phyloP scores from a whole-genome alignment of 2,329 filamentous ascomycete species.

The Penicillium italicum region DNA sequence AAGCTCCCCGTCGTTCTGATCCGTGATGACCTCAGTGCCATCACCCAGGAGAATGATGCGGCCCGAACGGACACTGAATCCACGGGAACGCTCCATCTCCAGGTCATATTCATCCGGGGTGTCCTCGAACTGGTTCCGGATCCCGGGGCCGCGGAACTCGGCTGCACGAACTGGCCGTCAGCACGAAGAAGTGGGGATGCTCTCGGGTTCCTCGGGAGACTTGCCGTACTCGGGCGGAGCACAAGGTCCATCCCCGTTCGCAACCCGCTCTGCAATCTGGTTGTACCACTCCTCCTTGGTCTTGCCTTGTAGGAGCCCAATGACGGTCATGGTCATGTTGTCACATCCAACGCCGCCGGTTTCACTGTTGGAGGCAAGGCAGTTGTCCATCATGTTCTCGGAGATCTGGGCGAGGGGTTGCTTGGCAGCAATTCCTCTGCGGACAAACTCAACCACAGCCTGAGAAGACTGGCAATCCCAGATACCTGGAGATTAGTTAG shows the following conservation, averaged over 20 bases:
- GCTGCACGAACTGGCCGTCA: conserved; percentile 54
- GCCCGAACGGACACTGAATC: conserved; percentile 70
- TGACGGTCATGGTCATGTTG: conserved; percentile 97
- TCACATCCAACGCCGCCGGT: conserved; percentile 97
- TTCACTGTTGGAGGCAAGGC: conserved; percentile 93
- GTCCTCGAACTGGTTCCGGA: conserved; percentile 79
- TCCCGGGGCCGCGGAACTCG: conserved; percentile 78
- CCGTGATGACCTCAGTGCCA: conserved; percentile 86
- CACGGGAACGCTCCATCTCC: conserved; percentile 54
- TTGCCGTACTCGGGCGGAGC: conserved; percentile 99
- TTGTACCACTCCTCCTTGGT: conserved; percentile 98
- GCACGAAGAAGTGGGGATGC: conserved; percentile 37
- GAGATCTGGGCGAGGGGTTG: conserved; percentile 93
- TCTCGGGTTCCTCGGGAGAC: conserved; percentile 51
- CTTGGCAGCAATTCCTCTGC: conserved; percentile 92
- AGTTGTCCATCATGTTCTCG: conserved; percentile 99
- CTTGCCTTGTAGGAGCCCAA: conserved; percentile 86
- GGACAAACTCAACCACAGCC: conserved; percentile 93
- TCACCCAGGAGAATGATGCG: conserved; percentile 93
- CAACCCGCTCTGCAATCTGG: conserved; percentile 86
- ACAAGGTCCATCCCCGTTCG: conserved; percentile 94
- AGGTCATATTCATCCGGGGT: conserved; percentile 59
- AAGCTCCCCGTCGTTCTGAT: conserved; percentile 87
- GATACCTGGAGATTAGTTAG: conserved; percentile 64
- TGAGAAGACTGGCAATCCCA: conserved; percentile 99